These are phyloP conservation scores for Aspergillus quadrilineatus DNA, from an alignment of 2,329 filamentous ascomycete genomes.

Conservation along the genomic window DNA sequence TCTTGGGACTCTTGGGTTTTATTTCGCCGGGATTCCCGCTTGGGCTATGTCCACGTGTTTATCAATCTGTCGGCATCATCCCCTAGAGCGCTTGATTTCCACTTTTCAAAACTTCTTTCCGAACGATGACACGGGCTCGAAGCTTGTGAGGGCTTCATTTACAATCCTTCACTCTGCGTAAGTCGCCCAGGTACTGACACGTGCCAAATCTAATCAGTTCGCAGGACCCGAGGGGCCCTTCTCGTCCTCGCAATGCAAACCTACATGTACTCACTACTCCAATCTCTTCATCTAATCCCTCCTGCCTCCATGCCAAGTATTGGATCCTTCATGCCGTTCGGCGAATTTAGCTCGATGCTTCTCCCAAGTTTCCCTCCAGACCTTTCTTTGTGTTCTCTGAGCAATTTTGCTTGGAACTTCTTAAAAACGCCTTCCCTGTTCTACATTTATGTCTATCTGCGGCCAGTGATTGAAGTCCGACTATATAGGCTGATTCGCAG, in stretches of 20 bases:
- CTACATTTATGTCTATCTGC: slow-evolving; percentile 38
- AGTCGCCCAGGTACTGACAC: slow-evolving; percentile 12
- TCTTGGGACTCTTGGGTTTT: slow-evolving; percentile 37
- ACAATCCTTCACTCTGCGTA: slow-evolving; percentile 31
- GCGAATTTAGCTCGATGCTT: slow-evolving; percentile 34
- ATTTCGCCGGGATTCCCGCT: slow-evolving; percentile 43
- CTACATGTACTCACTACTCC: slow-evolving; percentile 45
- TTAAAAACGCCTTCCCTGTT: slow-evolving; percentile 38
- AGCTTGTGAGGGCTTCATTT: slow-evolving; percentile 28
- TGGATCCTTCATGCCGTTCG: slow-evolving; percentile 39
- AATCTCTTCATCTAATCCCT: slow-evolving; percentile 43
- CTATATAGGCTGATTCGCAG: slow-evolving; percentile 43
- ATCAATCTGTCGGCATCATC: slow-evolving; percentile 40
- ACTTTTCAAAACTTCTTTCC: slow-evolving; percentile 29
- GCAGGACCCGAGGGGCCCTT: slow-evolving; percentile 36
- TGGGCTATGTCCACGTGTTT: slow-evolving; percentile 39
- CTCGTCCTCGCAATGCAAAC: slow-evolving; percentile 42
- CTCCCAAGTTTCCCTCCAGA: slow-evolving; percentile 30
- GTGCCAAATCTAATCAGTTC: background rate
- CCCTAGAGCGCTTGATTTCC: slow-evolving; percentile 35
- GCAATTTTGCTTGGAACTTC: slow-evolving; percentile 26
- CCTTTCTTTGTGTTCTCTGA: slow-evolving; percentile 29
- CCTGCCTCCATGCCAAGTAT: slow-evolving; percentile 32
- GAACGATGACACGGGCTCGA: slow-evolving; percentile 27
- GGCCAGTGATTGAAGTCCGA: slow-evolving; percentile 39